A percentile compares a stretch with the other conserved stretches of the same genome.
These are phyloP conservation scores for Malus sieversii DNA, from an alignment of 306 rosid genomes.

Conservation along the genomic window DNA sequence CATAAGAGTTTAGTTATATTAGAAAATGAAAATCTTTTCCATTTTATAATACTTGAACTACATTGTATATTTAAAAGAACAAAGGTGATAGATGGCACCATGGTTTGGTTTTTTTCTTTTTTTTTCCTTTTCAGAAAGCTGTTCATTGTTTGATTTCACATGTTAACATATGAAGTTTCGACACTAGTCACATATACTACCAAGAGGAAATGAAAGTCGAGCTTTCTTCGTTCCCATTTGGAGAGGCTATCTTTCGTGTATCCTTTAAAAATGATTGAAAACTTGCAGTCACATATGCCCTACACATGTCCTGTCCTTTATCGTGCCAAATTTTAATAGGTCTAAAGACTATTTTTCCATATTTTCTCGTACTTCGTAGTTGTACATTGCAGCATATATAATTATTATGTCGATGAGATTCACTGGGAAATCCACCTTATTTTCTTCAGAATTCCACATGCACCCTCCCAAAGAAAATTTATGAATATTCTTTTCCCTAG, in stretches of 20 bases:
- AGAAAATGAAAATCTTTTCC: too few relatives aligned
- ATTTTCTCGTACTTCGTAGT: neutral
- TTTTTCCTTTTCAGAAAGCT: neutral
- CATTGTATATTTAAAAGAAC: neutral
- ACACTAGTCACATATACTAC: neutral
- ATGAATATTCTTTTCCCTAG: neutral
- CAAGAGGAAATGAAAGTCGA: neutral
- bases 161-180: neutral
- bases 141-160: neutral
- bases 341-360: neutral
- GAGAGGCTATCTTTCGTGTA: neutral
- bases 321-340: conserved; percentile 1
- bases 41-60: too few relatives aligned
- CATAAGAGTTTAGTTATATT: too few relatives aligned
- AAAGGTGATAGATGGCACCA: neutral
- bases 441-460: neutral
- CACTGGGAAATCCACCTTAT: neutral
- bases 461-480: neutral
- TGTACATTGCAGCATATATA: neutral
- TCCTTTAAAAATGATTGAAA: conserved; percentile 1
- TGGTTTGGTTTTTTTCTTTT: neutral
- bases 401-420: neutral
- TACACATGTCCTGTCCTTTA: neutral
- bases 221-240: neutral
- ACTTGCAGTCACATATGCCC: neutral